Evolutionary conservation across 1,139 yeast genomes (phyloP).

Genomic region (Sugiyamaella neomexicana): DNA sequence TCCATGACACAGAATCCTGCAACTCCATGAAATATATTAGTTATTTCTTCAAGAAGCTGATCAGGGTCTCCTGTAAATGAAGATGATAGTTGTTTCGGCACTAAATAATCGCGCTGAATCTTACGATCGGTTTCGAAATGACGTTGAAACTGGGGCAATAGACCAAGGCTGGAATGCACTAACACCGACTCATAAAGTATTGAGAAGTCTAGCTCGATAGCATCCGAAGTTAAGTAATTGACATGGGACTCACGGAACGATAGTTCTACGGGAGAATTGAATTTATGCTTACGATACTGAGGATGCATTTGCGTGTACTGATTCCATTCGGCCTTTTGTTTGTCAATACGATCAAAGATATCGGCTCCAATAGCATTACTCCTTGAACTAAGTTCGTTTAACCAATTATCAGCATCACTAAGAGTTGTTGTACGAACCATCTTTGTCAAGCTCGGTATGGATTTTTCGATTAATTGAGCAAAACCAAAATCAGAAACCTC

Average conservation of each 20-base stretch:
- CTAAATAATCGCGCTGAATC: slow-evolving; percentile 69
- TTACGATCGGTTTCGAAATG: slow-evolving; percentile 73
- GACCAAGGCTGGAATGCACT: slow-evolving; percentile 75
- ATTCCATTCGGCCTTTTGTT: slow-evolving; percentile 62
- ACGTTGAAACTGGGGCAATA: slow-evolving; percentile 56
- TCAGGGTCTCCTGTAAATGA: slow-evolving; percentile 3
- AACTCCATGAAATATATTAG: slow-evolving; percentile 51
- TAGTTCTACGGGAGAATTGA: slow-evolving; percentile 83
- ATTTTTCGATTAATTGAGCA: slow-evolving; percentile 56
- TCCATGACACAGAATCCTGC: slow-evolving; percentile 80
- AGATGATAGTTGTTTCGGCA: slow-evolving; percentile 47
- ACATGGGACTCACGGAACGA: slow-evolving; percentile 60
- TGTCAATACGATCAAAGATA: slow-evolving; percentile 55
- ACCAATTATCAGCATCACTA: slow-evolving; percentile 69
- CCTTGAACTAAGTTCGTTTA: slow-evolving; percentile 62
- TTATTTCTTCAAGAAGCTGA: slow-evolving; percentile 26
- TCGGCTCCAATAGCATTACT: slow-evolving; percentile 60
- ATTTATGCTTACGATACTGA: slow-evolving; percentile 59
- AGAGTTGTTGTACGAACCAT: slow-evolving; percentile 80
- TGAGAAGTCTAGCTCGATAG: slow-evolving; percentile 56
- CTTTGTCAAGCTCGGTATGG: slow-evolving; percentile 74
- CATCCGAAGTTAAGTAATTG: slow-evolving; percentile 44
- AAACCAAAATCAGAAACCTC: slow-evolving; percentile 75
- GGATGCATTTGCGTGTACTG: slow-evolving; percentile 43
- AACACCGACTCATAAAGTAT: slow-evolving; percentile 80